These are phyloP conservation scores for Calophaca sinica DNA, from an alignment of 306 rosid genomes.

Conservation along the genomic window DNA sequence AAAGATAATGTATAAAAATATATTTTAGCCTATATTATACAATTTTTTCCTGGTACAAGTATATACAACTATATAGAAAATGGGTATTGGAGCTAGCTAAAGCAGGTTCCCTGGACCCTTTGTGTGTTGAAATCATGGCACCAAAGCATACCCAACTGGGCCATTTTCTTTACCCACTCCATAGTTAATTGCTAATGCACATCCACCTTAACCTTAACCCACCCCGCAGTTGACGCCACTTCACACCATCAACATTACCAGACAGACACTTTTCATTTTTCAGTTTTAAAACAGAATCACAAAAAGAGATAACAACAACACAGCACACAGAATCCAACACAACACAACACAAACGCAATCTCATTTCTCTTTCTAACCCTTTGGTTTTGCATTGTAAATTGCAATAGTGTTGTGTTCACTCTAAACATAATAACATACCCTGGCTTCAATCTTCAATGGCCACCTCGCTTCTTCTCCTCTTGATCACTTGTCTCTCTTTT, in stretches of 20 bases:
- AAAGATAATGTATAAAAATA: too few relatives aligned
- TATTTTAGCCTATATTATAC: too few relatives aligned
- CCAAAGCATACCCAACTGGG: constrained; percentile 28
- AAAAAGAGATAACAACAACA: background rate
- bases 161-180: constrained; percentile 23
- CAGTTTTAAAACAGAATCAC: background rate
- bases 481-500: constrained; percentile 43
- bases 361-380: background rate
- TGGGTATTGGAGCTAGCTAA: too few relatives aligned
- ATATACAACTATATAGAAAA: too few relatives aligned
- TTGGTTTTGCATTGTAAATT: background rate
- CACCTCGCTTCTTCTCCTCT: constrained; percentile 48
- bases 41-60: too few relatives aligned
- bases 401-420: background rate
- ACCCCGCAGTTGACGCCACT: background rate
- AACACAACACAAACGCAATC: background rate
- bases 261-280: constrained; percentile 14
- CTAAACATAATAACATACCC: background rate
- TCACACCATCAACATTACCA: constrained; percentile 33
- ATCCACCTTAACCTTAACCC: constrained; percentile 5
- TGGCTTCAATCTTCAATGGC: constrained; percentile 29
- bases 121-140: too few relatives aligned
- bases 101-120: too few relatives aligned
- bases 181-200: background rate
- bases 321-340: too few relatives aligned